phyloP scores from a whole-genome alignment of 1,139 yeast species.

The Hyphopichia buzzinii region DNA sequence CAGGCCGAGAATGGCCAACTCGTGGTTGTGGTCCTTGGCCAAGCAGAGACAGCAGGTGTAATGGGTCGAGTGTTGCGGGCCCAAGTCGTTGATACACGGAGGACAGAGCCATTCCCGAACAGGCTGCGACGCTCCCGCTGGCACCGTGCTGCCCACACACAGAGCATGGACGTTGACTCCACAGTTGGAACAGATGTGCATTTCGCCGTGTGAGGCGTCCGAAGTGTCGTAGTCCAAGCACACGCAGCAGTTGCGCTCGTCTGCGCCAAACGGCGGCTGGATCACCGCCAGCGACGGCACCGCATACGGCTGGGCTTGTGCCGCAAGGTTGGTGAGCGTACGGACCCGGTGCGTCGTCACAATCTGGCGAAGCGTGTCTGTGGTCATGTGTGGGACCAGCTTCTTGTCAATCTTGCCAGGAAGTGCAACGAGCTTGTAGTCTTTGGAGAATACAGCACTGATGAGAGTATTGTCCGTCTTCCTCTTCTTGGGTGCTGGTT shows the following conservation, averaged over 20 bases:
- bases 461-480: conserved; percentile 6
- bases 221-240: conserved; percentile 46
- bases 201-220: conserved; percentile 20
- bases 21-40: conserved; percentile 48
- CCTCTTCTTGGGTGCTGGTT: not conserved
- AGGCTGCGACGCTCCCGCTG: conserved; percentile 21
- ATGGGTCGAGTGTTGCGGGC: conserved; percentile 55
- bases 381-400: conserved; percentile 10
- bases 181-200: conserved; percentile 64
- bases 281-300: conserved; percentile 19
- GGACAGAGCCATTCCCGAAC: conserved; percentile 75
- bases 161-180: conserved; percentile 67
- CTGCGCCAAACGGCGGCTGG: conserved; percentile 22
- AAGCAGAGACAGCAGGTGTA: conserved; percentile 71
- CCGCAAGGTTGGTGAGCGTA: conserved; percentile 23
- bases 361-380: conserved; percentile 9
- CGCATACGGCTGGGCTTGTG: conserved; percentile 19
- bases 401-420: conserved; percentile 13
- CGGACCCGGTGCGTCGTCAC: conserved; percentile 15
- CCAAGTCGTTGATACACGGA: conserved; percentile 68
- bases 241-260: conserved; percentile 49
- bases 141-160: conserved; percentile 59
- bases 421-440: conserved; percentile 16
- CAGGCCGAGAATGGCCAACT: conserved; percentile 42
- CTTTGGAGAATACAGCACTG: conserved; percentile 16